Evolutionary conservation across 495 filamentous ascomycete genomes (phyloP).

Genomic region (Podospora conica): DNA sequence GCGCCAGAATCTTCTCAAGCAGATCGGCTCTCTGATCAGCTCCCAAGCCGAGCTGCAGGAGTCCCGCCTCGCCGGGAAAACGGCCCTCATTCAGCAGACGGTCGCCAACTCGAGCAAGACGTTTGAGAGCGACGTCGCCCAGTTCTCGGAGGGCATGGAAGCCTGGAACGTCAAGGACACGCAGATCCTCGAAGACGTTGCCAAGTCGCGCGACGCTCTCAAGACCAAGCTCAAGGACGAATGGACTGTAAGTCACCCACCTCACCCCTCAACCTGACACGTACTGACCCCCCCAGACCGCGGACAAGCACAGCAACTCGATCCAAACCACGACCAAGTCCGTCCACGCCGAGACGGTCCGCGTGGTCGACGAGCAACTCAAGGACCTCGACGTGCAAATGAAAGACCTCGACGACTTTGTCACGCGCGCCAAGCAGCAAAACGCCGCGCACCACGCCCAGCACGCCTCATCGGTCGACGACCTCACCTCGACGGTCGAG

Average conservation of each 20-base stretch:
- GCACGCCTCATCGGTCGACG: constrained; percentile 54
- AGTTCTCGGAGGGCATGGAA: constrained; percentile 68
- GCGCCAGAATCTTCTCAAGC: constrained; percentile 61
- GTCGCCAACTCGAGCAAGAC: constrained; percentile 54
- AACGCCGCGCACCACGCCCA: constrained; percentile 68
- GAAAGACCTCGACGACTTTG: constrained; percentile 82
- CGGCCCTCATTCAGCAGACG: constrained; percentile 55
- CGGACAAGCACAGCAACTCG: constrained; percentile 70
- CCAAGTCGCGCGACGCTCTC: constrained; percentile 64
- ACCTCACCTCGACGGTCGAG: constrained; percentile 57
- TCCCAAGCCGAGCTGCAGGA: constrained; percentile 67
- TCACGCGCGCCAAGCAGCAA: constrained; percentile 72
- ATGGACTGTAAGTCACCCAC: constrained; percentile 60
- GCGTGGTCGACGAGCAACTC: constrained; percentile 86
- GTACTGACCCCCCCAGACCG: constrained; percentile 47
- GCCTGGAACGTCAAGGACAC: constrained; percentile 66
- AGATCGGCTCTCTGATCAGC: constrained; percentile 71
- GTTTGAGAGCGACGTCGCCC: constrained; percentile 56
- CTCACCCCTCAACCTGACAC: not conserved
- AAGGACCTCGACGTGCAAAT: constrained; percentile 80
- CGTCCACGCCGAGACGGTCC: constrained; percentile 86
- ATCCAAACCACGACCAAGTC: constrained; percentile 78
- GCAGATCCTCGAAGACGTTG: constrained; percentile 61
- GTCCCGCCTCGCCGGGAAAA: constrained; percentile 56
- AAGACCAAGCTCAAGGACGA: constrained; percentile 81